Conservation (phyloP, 139 green algal genomes). For the Chlorella sp. region DNA sequence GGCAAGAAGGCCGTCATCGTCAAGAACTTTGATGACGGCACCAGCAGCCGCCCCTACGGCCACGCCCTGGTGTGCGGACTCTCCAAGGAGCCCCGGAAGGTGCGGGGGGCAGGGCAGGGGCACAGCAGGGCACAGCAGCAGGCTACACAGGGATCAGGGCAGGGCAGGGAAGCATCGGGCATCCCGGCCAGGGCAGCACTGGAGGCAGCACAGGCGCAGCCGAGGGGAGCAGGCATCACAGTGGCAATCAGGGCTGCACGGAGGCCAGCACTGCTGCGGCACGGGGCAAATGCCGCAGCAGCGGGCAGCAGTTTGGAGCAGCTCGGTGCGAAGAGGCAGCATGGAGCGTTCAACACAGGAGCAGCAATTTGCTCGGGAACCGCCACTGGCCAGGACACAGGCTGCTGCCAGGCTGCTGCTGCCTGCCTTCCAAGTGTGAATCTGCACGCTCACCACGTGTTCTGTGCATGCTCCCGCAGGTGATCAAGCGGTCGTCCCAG, state of each 20-base stretch:
- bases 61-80: slow-evolving; percentile 95
- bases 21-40: slow-evolving; percentile 98
- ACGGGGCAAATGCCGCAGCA: too few relatives aligned
- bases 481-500: slow-evolving; percentile 81
- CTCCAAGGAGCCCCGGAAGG: slow-evolving; percentile 96
- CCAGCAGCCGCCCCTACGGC: slow-evolving; percentile 85
- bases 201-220: too few relatives aligned
- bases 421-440: neutral
- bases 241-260: neutral
- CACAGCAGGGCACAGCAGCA: neutral
- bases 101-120: slow-evolving; percentile 36
- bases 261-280: too few relatives aligned
- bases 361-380: neutral
- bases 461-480: slow-evolving; percentile 56
- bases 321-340: neutral
- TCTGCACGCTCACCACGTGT: neutral
- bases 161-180: too few relatives aligned
- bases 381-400: too few relatives aligned
- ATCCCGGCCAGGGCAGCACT: too few relatives aligned
- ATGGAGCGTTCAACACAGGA: neutral
- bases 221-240: neutral
- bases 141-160: neutral
- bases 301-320: too few relatives aligned
- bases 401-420: neutral
- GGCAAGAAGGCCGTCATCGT: slow-evolving; percentile 96